Conservation (phyloP, 139 green algal species). For the Chlamydomonas sphaeroides region DNA sequence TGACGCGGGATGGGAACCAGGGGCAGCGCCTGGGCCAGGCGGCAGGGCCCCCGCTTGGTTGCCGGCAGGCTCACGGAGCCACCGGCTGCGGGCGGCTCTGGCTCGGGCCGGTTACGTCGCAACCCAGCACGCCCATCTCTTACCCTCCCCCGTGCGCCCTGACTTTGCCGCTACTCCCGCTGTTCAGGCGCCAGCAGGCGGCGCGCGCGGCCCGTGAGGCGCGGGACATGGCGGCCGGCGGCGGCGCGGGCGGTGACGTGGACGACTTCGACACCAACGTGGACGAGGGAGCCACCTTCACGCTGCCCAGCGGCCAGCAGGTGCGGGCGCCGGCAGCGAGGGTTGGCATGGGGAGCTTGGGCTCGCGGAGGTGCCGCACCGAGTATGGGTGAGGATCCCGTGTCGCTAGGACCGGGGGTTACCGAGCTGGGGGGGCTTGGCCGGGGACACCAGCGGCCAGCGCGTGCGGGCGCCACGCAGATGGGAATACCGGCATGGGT, state of each 20-base stretch:
- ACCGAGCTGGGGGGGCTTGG: too few relatives aligned
- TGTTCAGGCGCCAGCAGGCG: constrained; percentile 54
- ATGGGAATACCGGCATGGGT: too few relatives aligned
- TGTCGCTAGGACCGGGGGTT: too few relatives aligned
- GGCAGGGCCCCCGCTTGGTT: too few relatives aligned
- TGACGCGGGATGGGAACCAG: background rate
- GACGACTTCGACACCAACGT: constrained; percentile 76
- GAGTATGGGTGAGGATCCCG: too few relatives aligned
- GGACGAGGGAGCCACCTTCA: constrained; percentile 58
- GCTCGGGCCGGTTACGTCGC: background rate
- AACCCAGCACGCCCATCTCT: background rate
- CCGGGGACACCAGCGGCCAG: too few relatives aligned
- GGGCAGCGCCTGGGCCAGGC: background rate
- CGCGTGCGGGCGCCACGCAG: too few relatives aligned
- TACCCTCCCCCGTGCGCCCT: background rate
- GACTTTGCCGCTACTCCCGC: too few relatives aligned
- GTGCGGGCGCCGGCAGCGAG: constrained; percentile 32
- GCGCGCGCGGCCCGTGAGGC: constrained; percentile 68
- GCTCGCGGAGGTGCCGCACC: too few relatives aligned
- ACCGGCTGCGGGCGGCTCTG: too few relatives aligned
- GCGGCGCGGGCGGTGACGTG: constrained; percentile 1
- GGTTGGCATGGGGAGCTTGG: too few relatives aligned
- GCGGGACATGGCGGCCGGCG: constrained; percentile 53
- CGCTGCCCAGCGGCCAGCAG: constrained; percentile 66
- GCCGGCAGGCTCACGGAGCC: too few relatives aligned